These are phyloP conservation scores for Paecilomyces sp. DNA, from an alignment of 2,329 filamentous ascomycete species.

Conservation along the genomic window DNA sequence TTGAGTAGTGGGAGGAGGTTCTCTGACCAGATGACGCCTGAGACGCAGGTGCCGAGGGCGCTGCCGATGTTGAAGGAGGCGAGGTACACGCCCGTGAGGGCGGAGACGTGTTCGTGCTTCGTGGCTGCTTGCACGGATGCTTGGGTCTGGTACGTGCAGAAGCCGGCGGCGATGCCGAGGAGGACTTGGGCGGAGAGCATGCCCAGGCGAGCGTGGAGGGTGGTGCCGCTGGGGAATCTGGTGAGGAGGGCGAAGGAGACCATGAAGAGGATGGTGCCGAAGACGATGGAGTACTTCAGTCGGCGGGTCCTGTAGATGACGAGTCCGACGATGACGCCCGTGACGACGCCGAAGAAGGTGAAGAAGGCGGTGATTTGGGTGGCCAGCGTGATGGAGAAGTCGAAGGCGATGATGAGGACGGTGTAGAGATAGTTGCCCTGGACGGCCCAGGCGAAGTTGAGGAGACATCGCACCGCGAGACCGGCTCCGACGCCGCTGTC, in stretches of 20 bases:
- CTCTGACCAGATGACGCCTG: slow-evolving; percentile 58
- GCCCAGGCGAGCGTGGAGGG: slow-evolving; percentile 41
- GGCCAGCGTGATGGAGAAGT: slow-evolving; percentile 50
- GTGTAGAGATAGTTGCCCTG: slow-evolving; percentile 61
- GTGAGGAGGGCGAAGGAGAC: slow-evolving; percentile 62
- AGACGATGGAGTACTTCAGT: slow-evolving; percentile 58
- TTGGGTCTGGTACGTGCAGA: slow-evolving; percentile 51
- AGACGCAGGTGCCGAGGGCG: slow-evolving; percentile 54
- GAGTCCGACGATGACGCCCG: slow-evolving; percentile 50
- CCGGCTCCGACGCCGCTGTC: slow-evolving; percentile 60
- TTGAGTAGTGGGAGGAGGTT: slow-evolving; percentile 43
- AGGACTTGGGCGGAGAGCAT: slow-evolving; percentile 58
- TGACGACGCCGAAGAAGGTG: slow-evolving; percentile 51
- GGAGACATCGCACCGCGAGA: slow-evolving; percentile 50
- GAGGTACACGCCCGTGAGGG: slow-evolving; percentile 57
- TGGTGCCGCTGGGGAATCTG: slow-evolving; percentile 51
- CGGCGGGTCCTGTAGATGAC: slow-evolving; percentile 52
- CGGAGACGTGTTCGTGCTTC: slow-evolving; percentile 46
- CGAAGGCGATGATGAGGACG: slow-evolving; percentile 54
- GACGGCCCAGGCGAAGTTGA: slow-evolving; percentile 53
- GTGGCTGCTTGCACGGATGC: slow-evolving; percentile 46
- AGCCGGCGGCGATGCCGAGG: slow-evolving; percentile 54
- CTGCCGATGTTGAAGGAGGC: slow-evolving; percentile 58
- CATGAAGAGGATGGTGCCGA: slow-evolving; percentile 54
- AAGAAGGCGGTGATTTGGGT: slow-evolving; percentile 57